phyloP scores from a whole-genome alignment of 306 rosid species.

The Malus orientalis region DNA sequence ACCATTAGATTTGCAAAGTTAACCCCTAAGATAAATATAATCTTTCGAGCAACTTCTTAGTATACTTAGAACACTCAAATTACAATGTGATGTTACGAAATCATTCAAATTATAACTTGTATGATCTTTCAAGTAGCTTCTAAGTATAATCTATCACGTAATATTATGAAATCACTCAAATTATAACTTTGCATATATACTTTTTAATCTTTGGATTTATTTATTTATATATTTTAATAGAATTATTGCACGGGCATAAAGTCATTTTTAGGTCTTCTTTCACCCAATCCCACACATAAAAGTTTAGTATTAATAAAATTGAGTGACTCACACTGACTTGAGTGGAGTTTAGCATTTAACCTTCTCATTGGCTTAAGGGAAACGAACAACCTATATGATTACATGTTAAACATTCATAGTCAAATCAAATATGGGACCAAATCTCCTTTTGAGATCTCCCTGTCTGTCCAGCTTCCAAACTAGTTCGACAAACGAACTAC shows the following conservation, averaged over 20 bases:
- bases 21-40: conserved; percentile 25
- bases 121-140: conserved; percentile 7
- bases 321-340: conserved; percentile 3
- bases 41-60: conserved; percentile 7
- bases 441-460: conserved; percentile 71
- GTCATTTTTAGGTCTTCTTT: conserved; percentile 32
- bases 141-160: not conserved
- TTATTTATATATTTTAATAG: not conserved
- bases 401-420: conserved; percentile 17
- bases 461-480: conserved; percentile 30
- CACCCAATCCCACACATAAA: conserved; percentile 35
- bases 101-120: not conserved
- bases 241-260: conserved; percentile 31
- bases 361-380: conserved; percentile 28
- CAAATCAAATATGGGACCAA: conserved; percentile 40
- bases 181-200: too few species aligned
- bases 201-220: too few species aligned
- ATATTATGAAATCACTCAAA: too few species aligned
- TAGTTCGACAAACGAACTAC: not conserved
- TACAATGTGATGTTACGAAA: too few species aligned
- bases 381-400: conserved; percentile 32
- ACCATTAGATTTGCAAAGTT: conserved; percentile 20
- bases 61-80: too few species aligned
- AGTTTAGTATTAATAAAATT: not conserved
- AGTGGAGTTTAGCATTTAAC: conserved; percentile 44